A percentile compares a stretch with the other conserved stretches of the same genome.
Evolutionary conservation across 1,284 basidiomycete genomes (phyloP).

Genomic region (Moesziomyces globuligerus): DNA sequence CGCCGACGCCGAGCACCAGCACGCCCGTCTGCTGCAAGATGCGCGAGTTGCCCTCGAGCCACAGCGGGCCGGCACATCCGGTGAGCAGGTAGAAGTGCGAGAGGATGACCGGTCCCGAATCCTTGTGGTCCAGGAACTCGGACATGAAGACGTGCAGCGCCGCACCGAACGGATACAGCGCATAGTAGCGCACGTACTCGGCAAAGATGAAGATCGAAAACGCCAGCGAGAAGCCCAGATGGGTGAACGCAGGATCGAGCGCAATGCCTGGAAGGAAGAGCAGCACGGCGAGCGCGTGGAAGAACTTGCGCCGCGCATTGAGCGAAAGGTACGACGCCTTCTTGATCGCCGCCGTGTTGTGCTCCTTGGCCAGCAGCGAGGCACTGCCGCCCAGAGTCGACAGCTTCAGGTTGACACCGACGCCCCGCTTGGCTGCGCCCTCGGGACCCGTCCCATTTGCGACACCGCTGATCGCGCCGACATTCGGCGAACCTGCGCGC

Average conservation of each 20-base stretch:
- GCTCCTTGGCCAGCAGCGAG: slow-evolving; percentile 37
- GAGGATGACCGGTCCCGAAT: slow-evolving; percentile 93
- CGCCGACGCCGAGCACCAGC: slow-evolving; percentile 88
- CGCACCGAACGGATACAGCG: slow-evolving; percentile 94
- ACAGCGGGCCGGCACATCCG: slow-evolving; percentile 90
- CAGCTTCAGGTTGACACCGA: slow-evolving; percentile 32
- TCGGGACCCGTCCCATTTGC: slow-evolving; percentile 7
- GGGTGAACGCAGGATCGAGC: slow-evolving; percentile 93
- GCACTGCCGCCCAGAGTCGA: slow-evolving; percentile 32
- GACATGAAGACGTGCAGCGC: slow-evolving; percentile 90
- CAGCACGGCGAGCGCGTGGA: slow-evolving; percentile 91
- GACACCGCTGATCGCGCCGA: slow-evolving; percentile 5
- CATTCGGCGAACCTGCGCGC: not conserved
- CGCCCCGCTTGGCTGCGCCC: slow-evolving; percentile 16
- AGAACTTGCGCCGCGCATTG: slow-evolving; percentile 96
- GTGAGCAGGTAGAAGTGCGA: slow-evolving; percentile 97
- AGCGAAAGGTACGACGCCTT: slow-evolving; percentile 73
- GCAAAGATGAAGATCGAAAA: slow-evolving; percentile 65
- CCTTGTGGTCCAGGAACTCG: slow-evolving; percentile 95
- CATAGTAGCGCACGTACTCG: slow-evolving; percentile 80
- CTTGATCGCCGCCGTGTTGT: slow-evolving; percentile 45
- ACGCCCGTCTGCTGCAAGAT: slow-evolving; percentile 82
- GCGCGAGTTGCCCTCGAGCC: slow-evolving; percentile 78
- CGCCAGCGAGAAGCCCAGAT: slow-evolving; percentile 85
- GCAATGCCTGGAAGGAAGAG: slow-evolving; percentile 96